These are phyloP conservation scores for Eremothecium sinecaudum DNA, from an alignment of 1,139 yeast species.

Conservation along the genomic window DNA sequence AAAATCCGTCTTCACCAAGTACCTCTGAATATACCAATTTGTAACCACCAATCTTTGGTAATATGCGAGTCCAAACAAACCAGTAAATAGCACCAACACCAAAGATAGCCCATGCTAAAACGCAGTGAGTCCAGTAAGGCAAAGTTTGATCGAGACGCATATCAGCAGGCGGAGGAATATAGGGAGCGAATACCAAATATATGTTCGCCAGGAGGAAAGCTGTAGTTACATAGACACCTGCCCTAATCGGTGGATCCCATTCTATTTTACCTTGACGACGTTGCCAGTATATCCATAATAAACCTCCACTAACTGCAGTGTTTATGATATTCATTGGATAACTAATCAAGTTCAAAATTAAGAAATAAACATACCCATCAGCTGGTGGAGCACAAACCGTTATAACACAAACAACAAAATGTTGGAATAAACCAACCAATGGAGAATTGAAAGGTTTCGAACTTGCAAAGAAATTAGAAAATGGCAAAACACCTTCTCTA, in stretches of 20 bases:
- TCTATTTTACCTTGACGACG: slow-evolving; percentile 41
- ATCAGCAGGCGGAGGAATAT: slow-evolving; percentile 61
- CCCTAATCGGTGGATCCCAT: slow-evolving; percentile 73
- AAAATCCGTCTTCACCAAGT: slow-evolving; percentile 62
- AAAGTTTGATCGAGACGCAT: slow-evolving; percentile 56
- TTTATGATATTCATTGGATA: slow-evolving; percentile 68
- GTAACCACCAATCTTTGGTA: slow-evolving; percentile 55
- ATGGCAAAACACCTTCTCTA: slow-evolving; percentile 63
- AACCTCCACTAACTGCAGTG: slow-evolving; percentile 62
- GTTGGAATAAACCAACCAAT: slow-evolving; percentile 43
- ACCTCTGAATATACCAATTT: slow-evolving; percentile 48
- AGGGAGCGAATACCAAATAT: slow-evolving; percentile 71
- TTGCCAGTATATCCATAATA: slow-evolving; percentile 54
- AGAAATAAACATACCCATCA: slow-evolving; percentile 73
- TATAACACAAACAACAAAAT: slow-evolving; percentile 43
- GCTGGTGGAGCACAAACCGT: slow-evolving; percentile 45
- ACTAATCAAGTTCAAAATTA: slow-evolving; percentile 63
- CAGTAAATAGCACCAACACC: slow-evolving; percentile 64
- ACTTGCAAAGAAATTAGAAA: slow-evolving; percentile 47
- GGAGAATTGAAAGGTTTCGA: slow-evolving; percentile 44
- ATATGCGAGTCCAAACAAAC: slow-evolving; percentile 52
- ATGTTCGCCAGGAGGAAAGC: slow-evolving; percentile 63
- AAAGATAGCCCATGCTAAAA: slow-evolving; percentile 72
- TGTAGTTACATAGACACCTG: slow-evolving; percentile 50
- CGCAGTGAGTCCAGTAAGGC: slow-evolving; percentile 78